These are phyloP conservation scores for Scalesia atractyloides DNA, from an alignment of 129 eudicot species.

Conservation along the genomic window DNA sequence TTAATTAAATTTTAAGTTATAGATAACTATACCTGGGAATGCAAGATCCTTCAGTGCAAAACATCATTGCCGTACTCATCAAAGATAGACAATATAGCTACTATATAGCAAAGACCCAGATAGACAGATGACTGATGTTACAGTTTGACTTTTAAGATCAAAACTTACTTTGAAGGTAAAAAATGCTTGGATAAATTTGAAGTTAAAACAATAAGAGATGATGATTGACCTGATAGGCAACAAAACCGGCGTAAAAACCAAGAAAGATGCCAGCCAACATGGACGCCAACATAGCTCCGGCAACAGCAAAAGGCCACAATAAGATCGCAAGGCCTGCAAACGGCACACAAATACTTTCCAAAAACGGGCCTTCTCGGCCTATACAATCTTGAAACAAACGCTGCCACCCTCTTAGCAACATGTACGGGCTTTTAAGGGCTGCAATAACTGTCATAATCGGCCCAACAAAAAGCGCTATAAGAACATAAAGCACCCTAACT, in stretches of 20 bases:
- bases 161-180: neutral
- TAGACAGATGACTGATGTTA: constrained; percentile 80
- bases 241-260: constrained; percentile 80
- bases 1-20: neutral
- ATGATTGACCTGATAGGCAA: constrained; percentile 89
- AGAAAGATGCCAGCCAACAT: constrained; percentile 67
- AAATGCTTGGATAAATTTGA: neutral
- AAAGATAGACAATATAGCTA: constrained; percentile 72
- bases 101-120: constrained; percentile 74
- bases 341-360: constrained; percentile 88
- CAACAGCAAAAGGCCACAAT: constrained; percentile 94
- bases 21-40: constrained; percentile 61
- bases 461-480: constrained; percentile 64
- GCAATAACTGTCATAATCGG: constrained; percentile 73
- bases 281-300: constrained; percentile 79
- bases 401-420: constrained; percentile 91
- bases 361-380: constrained; percentile 94
- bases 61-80: constrained; percentile 94
- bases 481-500: constrained; percentile 65
- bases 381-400: constrained; percentile 91
- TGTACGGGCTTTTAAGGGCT: constrained; percentile 70
- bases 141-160: constrained; percentile 8
- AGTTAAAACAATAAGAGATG: constrained; percentile 17
- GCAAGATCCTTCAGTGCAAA: constrained; percentile 91
- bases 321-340: constrained; percentile 93